Base-by-base conservation (phyloP, 2,329 filamentous ascomycete species). In the Rugonectria rugulosa region DNA sequence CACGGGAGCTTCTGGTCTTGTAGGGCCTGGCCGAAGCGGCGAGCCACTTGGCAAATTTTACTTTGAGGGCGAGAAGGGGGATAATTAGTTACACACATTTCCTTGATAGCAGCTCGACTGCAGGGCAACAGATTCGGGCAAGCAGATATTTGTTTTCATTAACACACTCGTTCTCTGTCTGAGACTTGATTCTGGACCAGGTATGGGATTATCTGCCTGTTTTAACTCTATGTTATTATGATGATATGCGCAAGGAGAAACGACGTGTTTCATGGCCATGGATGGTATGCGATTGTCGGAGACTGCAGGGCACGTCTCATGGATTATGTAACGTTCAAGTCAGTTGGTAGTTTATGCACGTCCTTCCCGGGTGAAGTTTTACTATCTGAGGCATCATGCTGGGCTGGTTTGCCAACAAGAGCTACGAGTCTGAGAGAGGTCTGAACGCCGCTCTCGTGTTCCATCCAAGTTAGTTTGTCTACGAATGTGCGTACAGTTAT, bases 1-100 rank as follows among this genome's bases (percentile, higher is more conserved):
- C 32, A 70, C 72, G 1, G 75, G 72, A 4, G 65, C 69, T 8
- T 65, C 70, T 9, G 72, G 74, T 1, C 62, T 83, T 52, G 76
- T 77, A 19, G 81, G 72, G 32, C 74, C 80, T 1, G 76, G 76
- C 8, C 73, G 75, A 23, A 73, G 73, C 31, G 79, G 73, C 5
- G 78, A 80, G 41, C 69, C 78, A 10, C 64, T 87, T 46, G 85
- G 84, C 12, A 81, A 80, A 59, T 86, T 87, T 63, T 85, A 83
- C 60, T 88, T 87, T 64, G 86, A 88, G 67, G 78, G 80, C 11
- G 62, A 68, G 20, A 65, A 53, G 38, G 61, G 62, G 29, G 61
- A 64, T 11, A 40, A 55, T 19, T 60, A 42, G 58, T 20, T 9
- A 6, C 12, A 21, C n/a, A n/a, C n/a, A 32, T 32, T n/a, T 24